A percentile compares a stretch with the other conserved stretches of the same genome.
These are phyloP conservation scores for Cryptococcus sp. DNA, from an alignment of 1,284 basidiomycete genomes.

Conservation along the genomic window DNA sequence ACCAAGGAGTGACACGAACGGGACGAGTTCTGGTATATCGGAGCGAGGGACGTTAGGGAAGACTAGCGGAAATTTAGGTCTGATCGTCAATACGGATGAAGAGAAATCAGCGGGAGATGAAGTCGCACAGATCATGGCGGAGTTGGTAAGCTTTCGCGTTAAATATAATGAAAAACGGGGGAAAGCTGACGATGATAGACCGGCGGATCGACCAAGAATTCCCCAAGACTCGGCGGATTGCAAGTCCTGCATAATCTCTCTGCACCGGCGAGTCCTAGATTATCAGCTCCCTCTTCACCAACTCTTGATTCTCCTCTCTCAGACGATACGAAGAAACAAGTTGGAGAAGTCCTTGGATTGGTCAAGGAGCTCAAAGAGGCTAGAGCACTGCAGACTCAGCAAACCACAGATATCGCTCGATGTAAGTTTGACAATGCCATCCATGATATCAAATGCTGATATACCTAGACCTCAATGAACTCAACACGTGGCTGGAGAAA, in stretches of 20 bases:
- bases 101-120: slow-evolving; percentile 29
- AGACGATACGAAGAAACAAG: slow-evolving; percentile 22
- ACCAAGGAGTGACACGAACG: background rate
- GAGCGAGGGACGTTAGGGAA: background rate
- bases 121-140: slow-evolving; percentile 36
- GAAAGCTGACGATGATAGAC: slow-evolving; percentile 14
- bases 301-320: background rate
- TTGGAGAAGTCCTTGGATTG: slow-evolving; percentile 28
- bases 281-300: background rate
- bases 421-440: slow-evolving; percentile 25
- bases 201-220: slow-evolving; percentile 21
- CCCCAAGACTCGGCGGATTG: slow-evolving; percentile 19
- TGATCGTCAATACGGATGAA: slow-evolving; percentile 13
- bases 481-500: slow-evolving; percentile 64
- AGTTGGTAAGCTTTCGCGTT: slow-evolving; percentile 16
- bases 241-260: slow-evolving; percentile 28
- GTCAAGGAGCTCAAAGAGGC: slow-evolving; percentile 37
- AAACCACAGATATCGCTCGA: slow-evolving; percentile 42
- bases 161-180: background rate
- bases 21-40: background rate
- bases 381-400: slow-evolving; percentile 34
- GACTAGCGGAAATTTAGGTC: background rate
- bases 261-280: slow-evolving; percentile 10
- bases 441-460: background rate
- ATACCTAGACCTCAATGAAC: slow-evolving; percentile 45